phyloP scores from a whole-genome alignment of 108 stramenopile genomes.

The Cyclotella cryptica region DNA sequence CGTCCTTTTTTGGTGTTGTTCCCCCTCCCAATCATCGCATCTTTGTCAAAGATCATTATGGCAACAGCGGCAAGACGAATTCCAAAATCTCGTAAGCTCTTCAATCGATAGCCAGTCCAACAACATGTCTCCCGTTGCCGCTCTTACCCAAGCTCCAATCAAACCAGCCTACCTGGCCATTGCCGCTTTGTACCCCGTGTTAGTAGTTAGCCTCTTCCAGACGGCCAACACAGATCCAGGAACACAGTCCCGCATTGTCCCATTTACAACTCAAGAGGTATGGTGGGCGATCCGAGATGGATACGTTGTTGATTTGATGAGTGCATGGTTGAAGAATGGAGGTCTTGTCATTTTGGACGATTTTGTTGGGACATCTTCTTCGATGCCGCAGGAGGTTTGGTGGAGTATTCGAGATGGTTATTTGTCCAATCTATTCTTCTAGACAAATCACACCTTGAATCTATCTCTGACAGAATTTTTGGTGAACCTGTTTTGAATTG shows the following conservation, averaged over 20 bases:
- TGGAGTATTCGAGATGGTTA: too few relatives aligned
- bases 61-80: constrained; percentile 52
- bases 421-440: too few relatives aligned
- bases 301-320: constrained; percentile 44
- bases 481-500: too few relatives aligned
- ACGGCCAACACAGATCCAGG: not conserved
- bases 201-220: constrained; percentile 10
- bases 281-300: constrained; percentile 60
- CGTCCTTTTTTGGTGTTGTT: too few relatives aligned
- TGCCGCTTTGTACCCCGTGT: constrained; percentile 43
- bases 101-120: constrained; percentile 9
- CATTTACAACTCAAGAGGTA: constrained; percentile 52
- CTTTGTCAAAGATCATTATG: constrained; percentile 41
- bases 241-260: constrained; percentile 7
- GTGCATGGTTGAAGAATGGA: constrained; percentile 57
- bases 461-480: too few relatives aligned
- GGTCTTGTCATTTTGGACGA: constrained; percentile 46
- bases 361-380: too few relatives aligned
- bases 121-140: constrained; percentile 8
- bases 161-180: constrained; percentile 53
- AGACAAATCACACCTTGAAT: too few relatives aligned
- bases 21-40: too few relatives aligned
- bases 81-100: constrained; percentile 38
- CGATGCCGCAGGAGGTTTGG: too few relatives aligned
- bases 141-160: constrained; percentile 35